A percentile compares a stretch with the other conserved stretches of the same genome.
Conservation (phyloP, 257 asterid genomes). For the Nicotiana undulata region DNA sequence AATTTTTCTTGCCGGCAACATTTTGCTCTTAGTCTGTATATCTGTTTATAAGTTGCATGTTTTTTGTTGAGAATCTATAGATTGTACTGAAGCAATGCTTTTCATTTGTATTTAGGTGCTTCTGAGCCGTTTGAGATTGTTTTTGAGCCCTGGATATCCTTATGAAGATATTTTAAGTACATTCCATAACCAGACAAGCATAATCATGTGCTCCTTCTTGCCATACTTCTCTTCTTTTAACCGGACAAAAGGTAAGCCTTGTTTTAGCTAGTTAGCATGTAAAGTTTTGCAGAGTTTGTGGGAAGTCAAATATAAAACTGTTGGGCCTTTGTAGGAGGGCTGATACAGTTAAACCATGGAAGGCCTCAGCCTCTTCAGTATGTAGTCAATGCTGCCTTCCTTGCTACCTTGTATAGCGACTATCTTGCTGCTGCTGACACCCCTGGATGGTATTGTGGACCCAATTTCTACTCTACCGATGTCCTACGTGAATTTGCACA, state of each 20-base stretch:
- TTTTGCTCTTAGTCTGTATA: neutral
- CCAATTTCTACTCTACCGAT: constrained; percentile 71
- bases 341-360: constrained; percentile 87
- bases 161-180: constrained; percentile 82
- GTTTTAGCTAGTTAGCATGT: neutral
- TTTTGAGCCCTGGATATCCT: constrained; percentile 95
- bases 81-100: constrained; percentile 1
- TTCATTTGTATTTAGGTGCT: constrained; percentile 47
- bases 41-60: neutral
- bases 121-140: constrained; percentile 79
- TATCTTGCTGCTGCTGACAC: constrained; percentile 88
- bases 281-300: neutral
- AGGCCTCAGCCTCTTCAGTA: constrained; percentile 98
- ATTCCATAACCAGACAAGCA: constrained; percentile 92
- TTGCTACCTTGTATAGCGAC: constrained; percentile 78
- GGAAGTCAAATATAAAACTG: neutral
- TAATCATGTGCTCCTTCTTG: constrained; percentile 88
- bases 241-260: constrained; percentile 63
- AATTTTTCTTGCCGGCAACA: neutral
- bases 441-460: constrained; percentile 99
- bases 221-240: constrained; percentile 77
- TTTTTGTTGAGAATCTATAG: neutral
- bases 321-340: constrained; percentile 53
- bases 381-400: constrained; percentile 89
- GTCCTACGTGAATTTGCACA: constrained; percentile 75